Evolutionary conservation across 306 rosid species (phyloP), one percentile per base, ranked within the genome.

Genomic region (Inga oerstediana): DNA sequence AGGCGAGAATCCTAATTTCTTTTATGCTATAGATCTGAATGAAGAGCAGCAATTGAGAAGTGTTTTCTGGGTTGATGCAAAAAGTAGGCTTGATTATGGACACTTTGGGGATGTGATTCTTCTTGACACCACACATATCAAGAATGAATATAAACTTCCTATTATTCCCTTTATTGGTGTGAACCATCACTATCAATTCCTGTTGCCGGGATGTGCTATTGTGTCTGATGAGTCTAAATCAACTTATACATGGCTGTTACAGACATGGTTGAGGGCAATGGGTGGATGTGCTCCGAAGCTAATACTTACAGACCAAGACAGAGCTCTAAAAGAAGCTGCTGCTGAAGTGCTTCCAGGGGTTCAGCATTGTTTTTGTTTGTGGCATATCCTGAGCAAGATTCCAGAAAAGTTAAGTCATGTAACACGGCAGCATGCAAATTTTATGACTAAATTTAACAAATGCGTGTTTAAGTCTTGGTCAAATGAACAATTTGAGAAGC

Each of bases 21-120:
- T 90, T 84, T 86, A 91, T 79, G 88, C 93, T 13, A 44, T 89
- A 45, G 94, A 93, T 84, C 72, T 90, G 73, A 88, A 89, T 27
- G 93, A 89, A 76, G 94, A 89, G 65, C 94, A 91, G 72, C 86
- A 91, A 5, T 82, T 91, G 66, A 89, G 88, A 71, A 84, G 66
- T 84, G 80, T 91, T 83, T 91, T 91, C 67, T 91, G 97, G 97
- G 86, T 93, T 66, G 97, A 93, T 77, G 94, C 94, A 41, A 93
- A 93, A 86, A 85, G 91, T 58, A 90, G 93, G 91, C 91, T 88
- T 41, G 97, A 93, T 82, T 93, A 93, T 67, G 46, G 83, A 51
- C 86, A 87, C 83, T 93, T 91, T 71, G 77, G 68, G 62, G 97
- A 93, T 79, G 91, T 89, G 72, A 91, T 91, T 64, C 87, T 91